Evolutionary conservation across 495 filamentous ascomycete species (phyloP).

Genomic region (Darksidea phi): DNA sequence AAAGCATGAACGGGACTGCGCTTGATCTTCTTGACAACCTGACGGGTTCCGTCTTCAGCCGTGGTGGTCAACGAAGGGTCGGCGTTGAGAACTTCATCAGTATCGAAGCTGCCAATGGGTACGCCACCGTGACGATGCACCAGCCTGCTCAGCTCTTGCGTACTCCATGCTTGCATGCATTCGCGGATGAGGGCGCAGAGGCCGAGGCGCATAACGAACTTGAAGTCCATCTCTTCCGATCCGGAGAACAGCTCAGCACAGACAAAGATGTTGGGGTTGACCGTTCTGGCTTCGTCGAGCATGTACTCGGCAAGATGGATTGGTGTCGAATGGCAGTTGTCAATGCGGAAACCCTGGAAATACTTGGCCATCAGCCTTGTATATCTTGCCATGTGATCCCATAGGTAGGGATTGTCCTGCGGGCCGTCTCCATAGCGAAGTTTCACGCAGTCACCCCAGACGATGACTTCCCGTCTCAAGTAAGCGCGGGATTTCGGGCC

Average conservation of each 20-base stretch:
- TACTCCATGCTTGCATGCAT: constrained; percentile 98
- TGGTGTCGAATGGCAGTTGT: constrained; percentile 98
- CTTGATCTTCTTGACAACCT: constrained; percentile 71
- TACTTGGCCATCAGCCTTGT: constrained; percentile 91
- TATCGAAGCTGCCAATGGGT: constrained; percentile 93
- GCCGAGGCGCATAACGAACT: constrained; percentile 89
- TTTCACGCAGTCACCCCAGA: constrained; percentile 98
- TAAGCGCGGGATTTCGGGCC: constrained; percentile 87
- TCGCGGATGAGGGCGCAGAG: constrained; percentile 90
- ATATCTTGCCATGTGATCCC: constrained; percentile 93
- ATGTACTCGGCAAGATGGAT: constrained; percentile 90
- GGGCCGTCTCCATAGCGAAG: constrained; percentile 81
- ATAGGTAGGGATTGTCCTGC: constrained; percentile 87
- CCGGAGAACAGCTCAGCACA: constrained; percentile 97
- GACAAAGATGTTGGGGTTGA: constrained; percentile 84
- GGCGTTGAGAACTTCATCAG: constrained; percentile 56
- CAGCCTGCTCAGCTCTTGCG: constrained; percentile 81
- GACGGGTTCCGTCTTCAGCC: constrained; percentile 47
- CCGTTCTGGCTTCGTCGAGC: constrained; percentile 83
- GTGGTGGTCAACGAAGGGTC: constrained; percentile 43
- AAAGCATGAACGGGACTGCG: constrained; percentile 83
- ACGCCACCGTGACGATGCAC: constrained; percentile 93
- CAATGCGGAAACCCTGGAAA: constrained; percentile 92
- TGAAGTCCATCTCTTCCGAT: constrained; percentile 90
- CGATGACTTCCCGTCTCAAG: constrained; percentile 88